Base-by-base conservation (phyloP, 169 alveolate genomes). In the Blepharisma undulans region DNA sequence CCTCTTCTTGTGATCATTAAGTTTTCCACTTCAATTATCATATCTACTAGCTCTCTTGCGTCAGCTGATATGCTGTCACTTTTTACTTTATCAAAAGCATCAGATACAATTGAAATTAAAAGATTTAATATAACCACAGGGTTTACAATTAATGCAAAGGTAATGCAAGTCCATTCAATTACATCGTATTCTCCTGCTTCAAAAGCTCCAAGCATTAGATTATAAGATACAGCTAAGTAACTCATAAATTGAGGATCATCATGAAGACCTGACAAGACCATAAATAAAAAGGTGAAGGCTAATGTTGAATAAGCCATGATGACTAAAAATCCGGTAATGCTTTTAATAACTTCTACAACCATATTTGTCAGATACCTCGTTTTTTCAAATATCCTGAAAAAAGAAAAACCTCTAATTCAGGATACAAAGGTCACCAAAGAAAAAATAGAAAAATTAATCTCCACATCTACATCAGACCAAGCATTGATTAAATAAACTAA, bases 1-100 rank as follows among this genome's bases (percentile, higher is more conserved):
- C 77, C 77, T 27, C 91, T n/a, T 16, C 34, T 86, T 72, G 76
- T 32, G 29, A 82, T 30, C 91, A 86, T 86, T 21, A 86, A n/a
- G n/a, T 29, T 25, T 27, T 86, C 91, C 10, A 36, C 27, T 86
- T 86, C 91, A 19, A 86, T 18, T 22, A 86, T 71, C 72, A 86
- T 86, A 14, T 72, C 72, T 61, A 85, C 84, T 18, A 86, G 25
- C 25, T 86, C 91, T 71, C 72, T 71, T 0, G 66, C 36, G 66
- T 86, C 91, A 29, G 91, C 84, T 19, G 32, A 25, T 8, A 61
- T 59, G 8, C 59, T 19, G 48, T 21, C 25, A 8, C 59, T n/a
- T 72, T 72, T 25, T 8, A 86, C 80, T 72, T 30, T 71, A 10
- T 86, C 84, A 32, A 61, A 86, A 86, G 91, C 72, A 32, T 86